Evolutionary conservation across 257 asterid genomes (phyloP).

Genomic region (Schizonepeta tenuifolia): DNA sequence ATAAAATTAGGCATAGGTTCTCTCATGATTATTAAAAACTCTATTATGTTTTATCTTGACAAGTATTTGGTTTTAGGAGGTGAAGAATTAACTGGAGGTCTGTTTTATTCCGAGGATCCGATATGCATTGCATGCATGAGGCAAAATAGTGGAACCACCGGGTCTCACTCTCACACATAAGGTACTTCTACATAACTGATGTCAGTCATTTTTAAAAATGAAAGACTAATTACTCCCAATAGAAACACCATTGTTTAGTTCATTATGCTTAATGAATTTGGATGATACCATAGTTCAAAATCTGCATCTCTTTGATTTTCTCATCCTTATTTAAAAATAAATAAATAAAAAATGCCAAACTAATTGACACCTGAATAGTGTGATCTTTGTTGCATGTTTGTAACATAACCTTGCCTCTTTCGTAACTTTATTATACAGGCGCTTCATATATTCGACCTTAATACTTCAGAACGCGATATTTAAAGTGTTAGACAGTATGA

Average conservation of each 20-base stretch:
- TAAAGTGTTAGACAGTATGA: slow-evolving; percentile 8
- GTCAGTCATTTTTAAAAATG: background rate
- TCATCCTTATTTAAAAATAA: no score
- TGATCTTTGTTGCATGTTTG: background rate
- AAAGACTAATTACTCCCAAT: background rate
- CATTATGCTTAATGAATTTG: no score
- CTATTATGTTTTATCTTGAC: slow-evolving; percentile 16
- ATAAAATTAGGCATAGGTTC: background rate
- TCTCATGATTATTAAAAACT: background rate
- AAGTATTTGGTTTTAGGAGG: slow-evolving; percentile 42
- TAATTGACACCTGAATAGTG: background rate
- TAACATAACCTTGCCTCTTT: background rate
- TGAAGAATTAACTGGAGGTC: slow-evolving; percentile 33
- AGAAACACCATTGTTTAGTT: no score
- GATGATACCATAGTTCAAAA: no score
- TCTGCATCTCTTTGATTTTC: no score
- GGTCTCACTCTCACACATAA: slow-evolving; percentile 17
- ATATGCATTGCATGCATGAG: slow-evolving; percentile 14
- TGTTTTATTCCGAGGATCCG: slow-evolving; percentile 27
- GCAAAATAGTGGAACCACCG: slow-evolving; percentile 20
- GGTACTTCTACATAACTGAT: slow-evolving; percentile 24
- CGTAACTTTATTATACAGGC: slow-evolving; percentile 30
- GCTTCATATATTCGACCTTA: slow-evolving; percentile 30
- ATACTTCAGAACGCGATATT: slow-evolving; percentile 6
- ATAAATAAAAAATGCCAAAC: background rate